Conservation (phyloP, 768 basidiomycete genomes). For the Naematelia aurantialba region DNA sequence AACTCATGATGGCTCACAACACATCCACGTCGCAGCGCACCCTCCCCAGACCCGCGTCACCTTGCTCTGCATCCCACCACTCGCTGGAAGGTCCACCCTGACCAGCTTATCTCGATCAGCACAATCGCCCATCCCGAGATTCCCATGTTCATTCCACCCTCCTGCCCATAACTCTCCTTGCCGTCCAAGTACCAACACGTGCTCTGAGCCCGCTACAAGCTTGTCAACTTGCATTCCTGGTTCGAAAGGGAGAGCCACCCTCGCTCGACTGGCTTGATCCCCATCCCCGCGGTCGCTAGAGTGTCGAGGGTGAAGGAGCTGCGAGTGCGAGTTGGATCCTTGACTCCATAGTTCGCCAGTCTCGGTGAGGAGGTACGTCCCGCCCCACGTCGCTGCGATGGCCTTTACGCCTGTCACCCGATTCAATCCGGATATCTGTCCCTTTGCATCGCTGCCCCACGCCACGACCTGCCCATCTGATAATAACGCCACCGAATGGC, state of each 20-base stretch:
- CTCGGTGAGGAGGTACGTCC: constrained; percentile 23
- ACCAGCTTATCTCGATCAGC: constrained; percentile 61
- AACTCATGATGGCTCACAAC: neutral
- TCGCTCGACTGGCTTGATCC: neutral
- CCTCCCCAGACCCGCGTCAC: constrained; percentile 53
- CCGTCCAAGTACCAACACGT: constrained; percentile 58
- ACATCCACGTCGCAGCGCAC: constrained; percentile 58
- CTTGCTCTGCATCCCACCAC: neutral
- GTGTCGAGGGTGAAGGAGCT: constrained; percentile 26
- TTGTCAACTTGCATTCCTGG: constrained; percentile 5
- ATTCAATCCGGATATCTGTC: constrained; percentile 56
- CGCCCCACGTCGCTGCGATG: constrained; percentile 35
- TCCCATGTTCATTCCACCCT: constrained; percentile 99
- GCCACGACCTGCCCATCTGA: constrained; percentile 56
- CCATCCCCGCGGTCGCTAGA: neutral
- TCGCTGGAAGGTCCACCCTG: constrained; percentile 15
- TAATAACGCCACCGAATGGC: constrained; percentile 56
- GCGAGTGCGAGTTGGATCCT: constrained; percentile 40
- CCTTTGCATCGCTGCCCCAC: constrained; percentile 70
- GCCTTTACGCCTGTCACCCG: neutral
- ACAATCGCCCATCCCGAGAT: constrained; percentile 66
- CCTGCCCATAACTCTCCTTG: constrained; percentile 65
- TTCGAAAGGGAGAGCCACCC: constrained; percentile 7
- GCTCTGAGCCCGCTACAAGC: constrained; percentile 79
- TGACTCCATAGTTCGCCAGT: constrained; percentile 8